Conservation (phyloP, 177 flowering plant genomes). For the Vitis hybrid region DNA sequence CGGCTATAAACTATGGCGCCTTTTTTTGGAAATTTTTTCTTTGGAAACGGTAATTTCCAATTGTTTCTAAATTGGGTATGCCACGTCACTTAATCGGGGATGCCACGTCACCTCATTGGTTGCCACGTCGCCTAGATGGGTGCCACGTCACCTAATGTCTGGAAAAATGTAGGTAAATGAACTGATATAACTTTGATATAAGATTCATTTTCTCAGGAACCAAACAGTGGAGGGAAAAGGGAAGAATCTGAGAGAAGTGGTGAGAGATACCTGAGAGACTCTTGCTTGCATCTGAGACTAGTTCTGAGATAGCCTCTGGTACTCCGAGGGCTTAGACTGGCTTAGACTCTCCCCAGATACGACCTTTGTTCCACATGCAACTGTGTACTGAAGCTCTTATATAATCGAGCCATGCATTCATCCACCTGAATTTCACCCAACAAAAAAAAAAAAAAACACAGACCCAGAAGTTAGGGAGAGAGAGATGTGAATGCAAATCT, state of each 20-base stretch:
- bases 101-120: no score
- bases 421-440: slow-evolving; percentile 63
- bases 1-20: slow-evolving; percentile 18
- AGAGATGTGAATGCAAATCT: no score
- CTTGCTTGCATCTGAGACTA: slow-evolving; percentile 93
- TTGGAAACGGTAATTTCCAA: no score
- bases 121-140: no score
- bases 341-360: slow-evolving; percentile 67
- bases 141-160: no score
- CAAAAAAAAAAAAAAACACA: slow-evolving; percentile 2
- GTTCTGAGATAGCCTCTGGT: slow-evolving; percentile 68
- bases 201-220: neutral
- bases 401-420: slow-evolving; percentile 82
- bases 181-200: no score
- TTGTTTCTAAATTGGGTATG: no score
- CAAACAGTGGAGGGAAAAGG: neutral
- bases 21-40: no score
- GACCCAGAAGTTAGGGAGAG: no score
- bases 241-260: neutral
- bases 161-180: no score
- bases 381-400: slow-evolving; percentile 93
- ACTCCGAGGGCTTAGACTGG: slow-evolving; percentile 79
- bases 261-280: slow-evolving; percentile 53
- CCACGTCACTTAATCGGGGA: no score
- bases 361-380: slow-evolving; percentile 70